Conservation (phyloP, 2,329 filamentous ascomycete genomes). For the Aspergillus bombycis region DNA sequence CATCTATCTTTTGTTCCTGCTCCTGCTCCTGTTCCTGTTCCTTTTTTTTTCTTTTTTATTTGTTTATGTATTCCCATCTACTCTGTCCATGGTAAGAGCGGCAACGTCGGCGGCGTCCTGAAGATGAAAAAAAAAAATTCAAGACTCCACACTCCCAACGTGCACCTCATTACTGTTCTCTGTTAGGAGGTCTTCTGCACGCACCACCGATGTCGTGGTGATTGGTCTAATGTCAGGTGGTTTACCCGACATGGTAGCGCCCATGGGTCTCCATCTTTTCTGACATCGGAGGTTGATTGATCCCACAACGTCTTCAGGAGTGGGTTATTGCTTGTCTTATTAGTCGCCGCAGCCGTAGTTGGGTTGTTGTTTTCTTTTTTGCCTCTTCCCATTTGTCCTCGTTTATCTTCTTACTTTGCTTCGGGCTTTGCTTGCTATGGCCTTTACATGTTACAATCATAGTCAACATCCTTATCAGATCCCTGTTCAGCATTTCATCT, state of each 20-base stretch:
- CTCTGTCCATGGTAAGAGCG: not conserved
- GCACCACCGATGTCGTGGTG: not conserved
- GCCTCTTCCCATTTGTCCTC: not conserved
- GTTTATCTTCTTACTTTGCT: not conserved
- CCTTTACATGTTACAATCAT: not conserved
- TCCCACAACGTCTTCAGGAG: not conserved
- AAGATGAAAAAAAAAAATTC: not conserved
- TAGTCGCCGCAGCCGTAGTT: not conserved
- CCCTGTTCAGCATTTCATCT: not conserved
- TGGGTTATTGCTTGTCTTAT: not conserved
- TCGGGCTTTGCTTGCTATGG: not conserved
- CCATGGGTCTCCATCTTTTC: not conserved
- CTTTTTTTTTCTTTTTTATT: not conserved
- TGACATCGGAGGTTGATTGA: not conserved
- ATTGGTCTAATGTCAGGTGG: constrained; percentile 8
- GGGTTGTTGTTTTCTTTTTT: not conserved
- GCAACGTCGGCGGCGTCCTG: not conserved
- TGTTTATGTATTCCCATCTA: not conserved
- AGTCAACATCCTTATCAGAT: not conserved
- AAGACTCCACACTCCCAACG: not conserved
- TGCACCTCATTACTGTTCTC: not conserved
- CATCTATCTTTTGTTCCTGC: not conserved
- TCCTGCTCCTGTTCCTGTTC: not conserved
- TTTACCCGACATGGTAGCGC: not conserved
- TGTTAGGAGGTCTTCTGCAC: not conserved